Evolutionary conservation across 192 early-diverging fungal species (phyloP).

Genomic region (Coemansia sp.): DNA sequence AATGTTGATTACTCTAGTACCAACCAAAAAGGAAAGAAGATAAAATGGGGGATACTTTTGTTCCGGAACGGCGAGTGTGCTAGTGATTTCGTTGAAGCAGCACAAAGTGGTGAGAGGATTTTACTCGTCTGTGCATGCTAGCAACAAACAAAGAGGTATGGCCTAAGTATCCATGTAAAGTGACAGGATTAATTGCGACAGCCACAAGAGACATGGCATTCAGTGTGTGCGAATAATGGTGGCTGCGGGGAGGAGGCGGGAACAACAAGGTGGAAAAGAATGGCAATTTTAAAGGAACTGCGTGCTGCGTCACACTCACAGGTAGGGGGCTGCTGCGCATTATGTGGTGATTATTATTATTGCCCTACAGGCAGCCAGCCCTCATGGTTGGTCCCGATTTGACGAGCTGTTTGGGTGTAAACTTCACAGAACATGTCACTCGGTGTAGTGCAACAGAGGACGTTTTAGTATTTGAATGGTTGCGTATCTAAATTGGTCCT

Average conservation of each 20-base stretch:
- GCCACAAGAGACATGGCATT: not conserved
- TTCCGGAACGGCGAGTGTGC: not conserved
- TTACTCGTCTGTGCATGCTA: not conserved
- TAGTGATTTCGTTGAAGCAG: not conserved
- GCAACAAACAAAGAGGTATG: not conserved
- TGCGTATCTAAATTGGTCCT: no score
- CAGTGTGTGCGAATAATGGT: conserved; percentile 1
- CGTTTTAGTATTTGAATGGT: no score
- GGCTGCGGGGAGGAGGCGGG: not conserved
- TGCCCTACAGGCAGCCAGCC: not conserved
- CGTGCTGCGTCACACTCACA: no score
- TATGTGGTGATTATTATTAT: not conserved
- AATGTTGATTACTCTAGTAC: no score
- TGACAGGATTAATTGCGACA: conserved; percentile 8
- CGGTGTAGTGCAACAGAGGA: conserved; percentile 9
- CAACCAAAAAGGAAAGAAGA: not conserved
- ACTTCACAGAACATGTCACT: not conserved
- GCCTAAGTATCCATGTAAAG: no score
- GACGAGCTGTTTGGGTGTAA: not conserved
- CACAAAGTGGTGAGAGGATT: no score
- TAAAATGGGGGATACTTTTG: no score
- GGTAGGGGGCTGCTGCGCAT: conserved; percentile 9
- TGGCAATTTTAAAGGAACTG: no score
- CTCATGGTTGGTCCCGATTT: not conserved
- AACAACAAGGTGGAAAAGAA: not conserved